Base-by-base conservation (phyloP, 208 protist species). In the Crithidia sp. region DNA sequence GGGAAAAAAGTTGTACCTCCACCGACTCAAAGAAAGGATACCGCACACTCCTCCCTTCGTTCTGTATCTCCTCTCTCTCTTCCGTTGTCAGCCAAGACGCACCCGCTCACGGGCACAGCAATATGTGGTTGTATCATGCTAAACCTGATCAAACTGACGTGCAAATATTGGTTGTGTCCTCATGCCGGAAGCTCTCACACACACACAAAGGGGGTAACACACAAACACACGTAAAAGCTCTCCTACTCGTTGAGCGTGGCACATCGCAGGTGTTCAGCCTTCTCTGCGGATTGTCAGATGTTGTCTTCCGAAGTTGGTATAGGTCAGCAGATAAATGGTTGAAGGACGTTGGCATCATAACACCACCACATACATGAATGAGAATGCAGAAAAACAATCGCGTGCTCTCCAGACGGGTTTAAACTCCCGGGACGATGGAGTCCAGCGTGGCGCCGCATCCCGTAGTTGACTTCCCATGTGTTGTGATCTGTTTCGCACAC, bases 1-100 rank as follows among this genome's bases (percentile, higher is more conserved):
- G 16, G 40, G 13, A 54, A 37, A 37, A 49, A 13, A 49, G 54
- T 13, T 8, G 55, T 44, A 59, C 52, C 17, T 36, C 13, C 50
- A 59, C 56, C 37, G 65, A 70, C 65, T 70, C 65, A 70, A 58
- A 70, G 65, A 59, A 47, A 58, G 39, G 65, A 37, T 70, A 19
- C 7, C 0, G n/a, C 6, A 55, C 16, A 55, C 16, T 12, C 16
- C 0, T 0, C 16, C 50, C 16, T 55, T 12, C 16, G 8, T 12
- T 55, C 9, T 49, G 45, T 49, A 13, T 55, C 6, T 55, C 14
- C 50, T 49, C 50, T 14, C 50, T 55, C 8, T 55, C 17, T n/a
- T 7, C 6, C 28, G 37, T 9, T 6, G 36, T 39, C 63, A n/a
- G 40, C 16, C 13, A 45, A 14, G 6, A 49, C 10, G 19, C 63